Percentiles rank a stretch among this genome's conserved stretches.
These are phyloP conservation scores for Arthonia radiata DNA, from an alignment of 495 filamentous ascomycete genomes.

Conservation along the genomic window DNA sequence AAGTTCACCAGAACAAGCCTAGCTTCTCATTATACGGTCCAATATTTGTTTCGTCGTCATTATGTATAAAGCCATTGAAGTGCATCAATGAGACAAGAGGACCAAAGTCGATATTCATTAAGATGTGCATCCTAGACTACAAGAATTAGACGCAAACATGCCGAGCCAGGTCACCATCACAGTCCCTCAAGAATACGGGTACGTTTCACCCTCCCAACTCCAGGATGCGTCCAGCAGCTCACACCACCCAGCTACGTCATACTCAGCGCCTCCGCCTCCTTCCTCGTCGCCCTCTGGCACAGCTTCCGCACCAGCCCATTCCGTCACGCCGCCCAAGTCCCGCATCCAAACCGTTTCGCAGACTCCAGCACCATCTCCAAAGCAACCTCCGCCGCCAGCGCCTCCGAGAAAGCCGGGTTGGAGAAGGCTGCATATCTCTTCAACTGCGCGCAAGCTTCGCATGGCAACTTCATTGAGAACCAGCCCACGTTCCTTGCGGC, in stretches of 20 bases:
- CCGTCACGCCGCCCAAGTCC: conserved; percentile 30
- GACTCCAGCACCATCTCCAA: conserved; percentile 30
- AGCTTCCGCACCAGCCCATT: conserved; percentile 14
- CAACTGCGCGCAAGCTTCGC: conserved; percentile 49
- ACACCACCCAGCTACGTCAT: neutral
- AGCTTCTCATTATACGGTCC: neutral
- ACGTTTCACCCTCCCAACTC: neutral
- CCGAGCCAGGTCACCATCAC: neutral
- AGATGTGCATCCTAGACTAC: neutral
- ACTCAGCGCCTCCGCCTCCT: conserved; percentile 30
- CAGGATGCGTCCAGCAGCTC: neutral
- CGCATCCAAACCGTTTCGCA: conserved; percentile 40
- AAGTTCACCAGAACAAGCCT: neutral
- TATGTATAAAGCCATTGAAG: too few relatives aligned
- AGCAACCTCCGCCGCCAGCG: conserved; percentile 2
- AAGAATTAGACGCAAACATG: neutral
- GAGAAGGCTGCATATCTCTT: conserved; percentile 26
- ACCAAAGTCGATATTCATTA: too few relatives aligned
- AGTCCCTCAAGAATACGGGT: neutral
- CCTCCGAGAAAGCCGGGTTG: conserved; percentile 12
- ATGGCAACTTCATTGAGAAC: conserved; percentile 48
- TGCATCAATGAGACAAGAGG: too few relatives aligned
- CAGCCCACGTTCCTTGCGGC: conserved; percentile 29
- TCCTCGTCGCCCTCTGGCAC: conserved; percentile 35
- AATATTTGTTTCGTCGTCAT: neutral